Base-by-base conservation (phyloP, 192 early-diverging fungal species). In the Phlyctochytrium arcticum region DNA sequence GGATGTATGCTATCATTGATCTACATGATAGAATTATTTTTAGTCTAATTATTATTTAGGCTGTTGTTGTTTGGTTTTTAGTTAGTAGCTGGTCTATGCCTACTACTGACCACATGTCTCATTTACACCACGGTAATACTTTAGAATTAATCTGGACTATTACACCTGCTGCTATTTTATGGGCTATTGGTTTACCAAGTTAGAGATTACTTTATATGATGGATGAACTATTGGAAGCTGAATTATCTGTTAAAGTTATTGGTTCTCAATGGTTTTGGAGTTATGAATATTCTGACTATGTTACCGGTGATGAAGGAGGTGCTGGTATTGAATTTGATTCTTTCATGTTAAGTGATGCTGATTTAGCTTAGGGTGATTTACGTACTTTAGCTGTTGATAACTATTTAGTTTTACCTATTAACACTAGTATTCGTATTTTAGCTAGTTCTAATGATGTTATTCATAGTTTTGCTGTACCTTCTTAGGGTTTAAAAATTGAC, bases 211-310 rank as follows among this genome's bases (percentile, higher is more conserved):
- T 71, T 64, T 71, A 71, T 71, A 47, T 73, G 55, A 71, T 71
- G 69, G 69, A 71, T 71, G 57, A 74, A 74, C 32, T 71, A 34
- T 32, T 73, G 29, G 68, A 71, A 62, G 36, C 69, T 30, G 69
- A 71, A 71, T 36, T 71, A 27, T 61, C 69, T 67, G 71, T 71
- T 39, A 71, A 71, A 71, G 39, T 63, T 64, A 71, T 71, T 26
- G 69, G 36, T 67, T 39, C 29, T 66, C 69, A 69, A 69, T 69
- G 68, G 68, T 69, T 55, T 73, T 70, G 69, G 72, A 19, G 19
- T 74, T 70, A 70, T 74, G 60, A 74, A 74, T 70, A 74, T 57
- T 71, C 49, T 60, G 68, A 70, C 66, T 70, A 70, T 70, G 30
- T 36, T 63, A 48, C 62, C 21, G 32, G 33, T 66, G 34, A 34